phyloP scores from a whole-genome alignment of 495 filamentous ascomycete genomes.

The Penicillium maclennaniae region DNA sequence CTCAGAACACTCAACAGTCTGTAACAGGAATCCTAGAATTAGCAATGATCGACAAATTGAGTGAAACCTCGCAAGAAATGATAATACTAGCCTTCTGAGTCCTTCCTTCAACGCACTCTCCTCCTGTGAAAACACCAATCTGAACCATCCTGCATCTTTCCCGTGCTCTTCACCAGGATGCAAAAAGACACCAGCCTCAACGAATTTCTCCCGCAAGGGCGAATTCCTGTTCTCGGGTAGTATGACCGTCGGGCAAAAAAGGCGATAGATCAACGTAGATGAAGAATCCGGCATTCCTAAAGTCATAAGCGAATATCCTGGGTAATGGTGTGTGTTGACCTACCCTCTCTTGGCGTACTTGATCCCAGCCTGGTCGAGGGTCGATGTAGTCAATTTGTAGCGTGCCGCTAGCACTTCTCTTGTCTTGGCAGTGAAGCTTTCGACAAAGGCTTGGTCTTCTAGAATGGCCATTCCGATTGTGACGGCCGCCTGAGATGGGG shows the following conservation, averaged over 20 bases:
- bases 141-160: slow-evolving; percentile 45
- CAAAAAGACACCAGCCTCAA: slow-evolving; percentile 42
- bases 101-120: slow-evolving; percentile 30
- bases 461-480: slow-evolving; percentile 38
- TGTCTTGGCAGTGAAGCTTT: slow-evolving; percentile 25
- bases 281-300: slow-evolving; percentile 50
- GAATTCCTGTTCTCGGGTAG: slow-evolving; percentile 24
- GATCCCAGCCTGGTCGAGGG: slow-evolving; percentile 27
- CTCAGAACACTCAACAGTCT: slow-evolving; percentile 10
- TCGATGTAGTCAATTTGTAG: slow-evolving; percentile 23
- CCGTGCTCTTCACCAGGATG: slow-evolving; percentile 39
- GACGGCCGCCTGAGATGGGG: slow-evolving; percentile 28
- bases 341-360: slow-evolving; percentile 32
- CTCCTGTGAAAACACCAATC: slow-evolving; percentile 42
- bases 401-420: slow-evolving; percentile 21
- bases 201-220: slow-evolving; percentile 33
- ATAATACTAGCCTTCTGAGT: slow-evolving; percentile 27
- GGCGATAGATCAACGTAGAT: slow-evolving; percentile 47
- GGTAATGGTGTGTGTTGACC: not conserved
- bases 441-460: slow-evolving; percentile 32
- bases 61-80: not conserved
- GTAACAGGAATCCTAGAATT: not conserved
- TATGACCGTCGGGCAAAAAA: slow-evolving; percentile 16
- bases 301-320: not conserved
- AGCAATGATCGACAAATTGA: not conserved